phyloP scores from a whole-genome alignment of 768 basidiomycete genomes.

The Pulveroboletus sp. region DNA sequence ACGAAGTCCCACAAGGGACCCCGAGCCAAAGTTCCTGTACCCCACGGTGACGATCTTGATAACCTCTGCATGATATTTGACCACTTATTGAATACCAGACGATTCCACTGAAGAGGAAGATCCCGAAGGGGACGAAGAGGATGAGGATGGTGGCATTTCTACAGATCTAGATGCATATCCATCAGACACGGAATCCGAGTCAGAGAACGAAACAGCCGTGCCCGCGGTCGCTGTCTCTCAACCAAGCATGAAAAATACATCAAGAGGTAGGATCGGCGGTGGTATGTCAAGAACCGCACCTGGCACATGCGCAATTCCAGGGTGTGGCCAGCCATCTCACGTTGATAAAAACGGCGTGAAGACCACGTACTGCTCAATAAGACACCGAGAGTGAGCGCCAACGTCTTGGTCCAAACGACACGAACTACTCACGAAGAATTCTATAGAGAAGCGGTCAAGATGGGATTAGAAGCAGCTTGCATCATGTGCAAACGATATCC shows the following conservation, averaged over 20 bases:
- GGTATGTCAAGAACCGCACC: constrained; percentile 1
- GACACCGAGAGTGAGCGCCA: constrained; percentile 58
- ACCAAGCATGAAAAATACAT: constrained; percentile 2
- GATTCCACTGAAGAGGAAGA: constrained; percentile 25
- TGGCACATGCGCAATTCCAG: constrained; percentile 51
- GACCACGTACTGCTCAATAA: constrained; percentile 52
- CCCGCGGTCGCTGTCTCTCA: constrained; percentile 8
- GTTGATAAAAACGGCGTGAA: constrained; percentile 48
- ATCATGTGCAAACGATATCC: constrained; percentile 63
- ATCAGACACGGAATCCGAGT: constrained; percentile 25
- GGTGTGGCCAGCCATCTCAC: constrained; percentile 53
- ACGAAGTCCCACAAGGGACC: constrained; percentile 14
- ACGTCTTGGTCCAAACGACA: constrained; percentile 1
- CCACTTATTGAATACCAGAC: constrained; percentile 9
- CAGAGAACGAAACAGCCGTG: constrained; percentile 19
- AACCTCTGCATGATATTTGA: constrained; percentile 10
- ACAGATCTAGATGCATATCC: constrained; percentile 32
- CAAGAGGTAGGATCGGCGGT: constrained; percentile 11
- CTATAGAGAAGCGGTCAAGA: constrained; percentile 52
- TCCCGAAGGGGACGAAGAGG: constrained; percentile 16
- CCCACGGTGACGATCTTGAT: constrained; percentile 20
- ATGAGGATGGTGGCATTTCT: constrained; percentile 15
- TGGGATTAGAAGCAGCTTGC: constrained; percentile 49
- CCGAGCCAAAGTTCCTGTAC: constrained; percentile 8
- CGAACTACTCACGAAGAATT: constrained; percentile 6